Conservation (phyloP, 2,329 filamentous ascomycete genomes). For the Fusarium miscanthi region DNA sequence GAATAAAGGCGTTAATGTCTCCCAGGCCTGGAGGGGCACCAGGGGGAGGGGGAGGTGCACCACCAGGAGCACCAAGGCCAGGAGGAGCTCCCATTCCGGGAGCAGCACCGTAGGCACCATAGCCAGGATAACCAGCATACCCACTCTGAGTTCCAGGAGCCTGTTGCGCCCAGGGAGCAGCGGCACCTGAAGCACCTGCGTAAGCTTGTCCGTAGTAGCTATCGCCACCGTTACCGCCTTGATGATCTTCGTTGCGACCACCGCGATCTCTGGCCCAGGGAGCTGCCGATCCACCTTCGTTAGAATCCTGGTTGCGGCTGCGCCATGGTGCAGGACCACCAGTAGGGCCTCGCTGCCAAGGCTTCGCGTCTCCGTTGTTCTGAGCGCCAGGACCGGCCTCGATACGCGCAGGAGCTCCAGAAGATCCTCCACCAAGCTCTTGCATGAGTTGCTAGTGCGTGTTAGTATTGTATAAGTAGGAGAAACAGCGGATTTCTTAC, state of each 20-base stretch:
- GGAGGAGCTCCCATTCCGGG: slow-evolving; percentile 56
- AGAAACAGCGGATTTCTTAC: slow-evolving; percentile 61
- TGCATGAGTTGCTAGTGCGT: slow-evolving; percentile 87
- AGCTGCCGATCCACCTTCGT: slow-evolving; percentile 61
- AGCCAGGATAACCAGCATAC: slow-evolving; percentile 65
- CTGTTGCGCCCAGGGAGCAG: slow-evolving; percentile 68
- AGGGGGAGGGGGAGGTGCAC: slow-evolving; percentile 57
- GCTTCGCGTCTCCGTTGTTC: slow-evolving; percentile 74
- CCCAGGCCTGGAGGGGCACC: slow-evolving; percentile 65
- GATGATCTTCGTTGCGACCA: slow-evolving; percentile 58
- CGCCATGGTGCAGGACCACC: slow-evolving; percentile 88
- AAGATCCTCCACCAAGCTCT: slow-evolving; percentile 79
- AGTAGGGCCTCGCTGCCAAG: slow-evolving; percentile 89
- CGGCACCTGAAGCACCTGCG: slow-evolving; percentile 44
- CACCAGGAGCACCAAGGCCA: slow-evolving; percentile 57
- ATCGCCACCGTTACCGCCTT: slow-evolving; percentile 45
- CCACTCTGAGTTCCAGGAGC: slow-evolving; percentile 63
- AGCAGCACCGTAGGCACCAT: slow-evolving; percentile 61
- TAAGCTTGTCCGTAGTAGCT: slow-evolving; percentile 49
- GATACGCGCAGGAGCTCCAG: slow-evolving; percentile 80
- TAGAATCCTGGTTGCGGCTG: slow-evolving; percentile 63
- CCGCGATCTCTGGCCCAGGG: slow-evolving; percentile 73
- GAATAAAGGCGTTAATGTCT: slow-evolving; percentile 73
- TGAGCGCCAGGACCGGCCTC: slow-evolving; percentile 79
- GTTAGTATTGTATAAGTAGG: slow-evolving; percentile 54